Evolutionary conservation across 192 early-diverging fungal genomes (phyloP), one percentile per base, ranked within the genome.

Genomic region (Coemansia sp.): DNA sequence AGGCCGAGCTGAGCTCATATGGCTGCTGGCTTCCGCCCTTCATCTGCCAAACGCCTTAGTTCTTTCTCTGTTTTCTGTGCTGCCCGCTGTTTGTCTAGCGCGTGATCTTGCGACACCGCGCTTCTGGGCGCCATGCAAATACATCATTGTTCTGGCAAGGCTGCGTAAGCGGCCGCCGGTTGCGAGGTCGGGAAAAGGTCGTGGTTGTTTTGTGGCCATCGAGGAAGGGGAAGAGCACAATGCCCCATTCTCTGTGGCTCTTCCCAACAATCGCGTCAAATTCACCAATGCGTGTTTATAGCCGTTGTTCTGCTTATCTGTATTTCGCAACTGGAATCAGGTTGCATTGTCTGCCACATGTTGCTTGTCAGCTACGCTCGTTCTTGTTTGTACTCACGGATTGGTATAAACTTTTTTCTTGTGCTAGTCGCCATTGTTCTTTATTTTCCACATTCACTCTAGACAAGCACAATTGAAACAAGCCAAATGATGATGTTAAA

Each of bases 221-320:
- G 45, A 48, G 13, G 23, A 48, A 48, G 19, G 45, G 23, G 45
- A n/a, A 23, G 42, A 48, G 22, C 4, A 25, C 20, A 48, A 48
- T 48, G 45, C 6, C 45, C 45, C 45, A 48, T 48, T 48, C 45
- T 48, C 23, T 23, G 7, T 25, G 7, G 45, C 45, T n/a, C n/a
- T 2, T 6, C 29, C 30, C 30, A 54, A 54, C 52, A 54, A 54
- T 54, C 33, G 23, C 52, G 52, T 54, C 52, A n/a, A 54, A 54
- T 54, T 33, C 52, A 8, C 30, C 52, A 54, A 54, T 54, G 52
- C 52, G 14, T 20, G 11, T 30, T 54, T 54, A 29, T 54, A 31
- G 52, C 52, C 45, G 45, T 48, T 54, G 30, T 54, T 54, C 52
- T 54, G 29, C 52, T 54, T 54, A 54, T 54, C 52, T 54, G 4